Conservation (phyloP, 2,329 filamentous ascomycete species). For the Botrytis tulipae region DNA sequence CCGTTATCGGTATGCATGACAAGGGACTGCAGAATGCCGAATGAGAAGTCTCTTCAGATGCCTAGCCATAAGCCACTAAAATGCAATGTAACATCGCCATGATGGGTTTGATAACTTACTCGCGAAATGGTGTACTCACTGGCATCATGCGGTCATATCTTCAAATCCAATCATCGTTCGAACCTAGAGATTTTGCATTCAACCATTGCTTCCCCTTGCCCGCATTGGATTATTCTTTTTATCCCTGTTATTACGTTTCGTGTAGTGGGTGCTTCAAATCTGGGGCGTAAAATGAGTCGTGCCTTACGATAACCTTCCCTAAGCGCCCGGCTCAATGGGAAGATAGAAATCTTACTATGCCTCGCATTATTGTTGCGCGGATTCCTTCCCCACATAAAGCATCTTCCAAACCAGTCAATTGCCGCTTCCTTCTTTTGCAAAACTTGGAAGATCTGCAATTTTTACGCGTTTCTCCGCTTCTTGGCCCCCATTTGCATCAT, state of each 20-base stretch:
- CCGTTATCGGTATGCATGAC: slow-evolving; percentile 36
- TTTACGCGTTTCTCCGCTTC: slow-evolving; percentile 1
- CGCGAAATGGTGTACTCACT: slow-evolving; percentile 13
- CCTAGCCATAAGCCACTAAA: slow-evolving; percentile 19
- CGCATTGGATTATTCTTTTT: slow-evolving; percentile 8
- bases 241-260: slow-evolving; percentile 31
- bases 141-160: slow-evolving; percentile 24
- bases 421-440: slow-evolving; percentile 11
- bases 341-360: slow-evolving; percentile 29
- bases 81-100: slow-evolving; percentile 28
- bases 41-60: slow-evolving; percentile 19
- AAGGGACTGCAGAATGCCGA: slow-evolving; percentile 30
- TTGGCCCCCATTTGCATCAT: slow-evolving; percentile 18
- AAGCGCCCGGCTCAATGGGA: slow-evolving; percentile 38
- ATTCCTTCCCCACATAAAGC: slow-evolving; percentile 29
- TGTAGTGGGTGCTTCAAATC: slow-evolving; percentile 23
- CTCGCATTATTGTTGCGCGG: slow-evolving; percentile 36
- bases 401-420: slow-evolving; percentile 32
- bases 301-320: slow-evolving; percentile 39
- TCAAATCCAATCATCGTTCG: slow-evolving; percentile 26
- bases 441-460: slow-evolving; percentile 17
- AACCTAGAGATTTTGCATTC: slow-evolving; percentile 8
- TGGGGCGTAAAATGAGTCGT: slow-evolving; percentile 25
- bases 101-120: slow-evolving; percentile 14
- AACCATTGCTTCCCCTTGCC: not conserved